Evolutionary conservation across 805 yeast species (phyloP).

Genomic region (Myxozyma neotropica): DNA sequence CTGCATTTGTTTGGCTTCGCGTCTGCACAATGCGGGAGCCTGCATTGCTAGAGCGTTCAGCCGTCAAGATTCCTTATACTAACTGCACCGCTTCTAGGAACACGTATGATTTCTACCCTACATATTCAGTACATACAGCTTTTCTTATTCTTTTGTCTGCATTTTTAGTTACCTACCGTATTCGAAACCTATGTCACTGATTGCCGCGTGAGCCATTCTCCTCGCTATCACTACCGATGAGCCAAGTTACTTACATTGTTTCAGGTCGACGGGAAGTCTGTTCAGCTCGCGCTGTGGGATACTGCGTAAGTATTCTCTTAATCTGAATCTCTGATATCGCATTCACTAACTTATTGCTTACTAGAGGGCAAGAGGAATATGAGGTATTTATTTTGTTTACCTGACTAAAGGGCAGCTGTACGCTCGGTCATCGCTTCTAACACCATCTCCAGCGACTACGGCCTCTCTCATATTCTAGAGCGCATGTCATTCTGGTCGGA

Average conservation of each 20-base stretch:
- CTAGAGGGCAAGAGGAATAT: slow-evolving; percentile 85
- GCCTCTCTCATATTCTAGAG: slow-evolving; percentile 84
- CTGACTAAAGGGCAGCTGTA: not conserved
- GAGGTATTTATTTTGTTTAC: slow-evolving; percentile 47
- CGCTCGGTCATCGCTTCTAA: not conserved
- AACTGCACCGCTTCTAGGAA: slow-evolving; percentile 25
- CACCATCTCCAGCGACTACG: slow-evolving; percentile 55
- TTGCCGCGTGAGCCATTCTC: slow-evolving; percentile 56
- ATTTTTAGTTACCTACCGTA: slow-evolving; percentile 79
- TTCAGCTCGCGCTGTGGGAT: slow-evolving; percentile 88
- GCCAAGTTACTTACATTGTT: not conserved
- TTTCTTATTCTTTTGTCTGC: not conserved
- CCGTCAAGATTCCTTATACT: not conserved
- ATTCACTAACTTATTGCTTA: not conserved
- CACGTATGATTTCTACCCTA: slow-evolving; percentile 23
- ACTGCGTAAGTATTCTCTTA: slow-evolving; percentile 63
- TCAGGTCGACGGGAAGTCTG: slow-evolving; percentile 80
- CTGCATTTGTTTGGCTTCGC: not conserved
- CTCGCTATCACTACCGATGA: not conserved
- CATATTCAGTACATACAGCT: not conserved
- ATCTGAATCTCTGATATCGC: not conserved
- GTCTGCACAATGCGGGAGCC: not conserved
- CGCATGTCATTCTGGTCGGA: slow-evolving; percentile 82
- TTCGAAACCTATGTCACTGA: slow-evolving; percentile 94
- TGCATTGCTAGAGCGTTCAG: not conserved